Conservation (phyloP, 495 filamentous ascomycete genomes). For the Articulospora tetracladia region DNA sequence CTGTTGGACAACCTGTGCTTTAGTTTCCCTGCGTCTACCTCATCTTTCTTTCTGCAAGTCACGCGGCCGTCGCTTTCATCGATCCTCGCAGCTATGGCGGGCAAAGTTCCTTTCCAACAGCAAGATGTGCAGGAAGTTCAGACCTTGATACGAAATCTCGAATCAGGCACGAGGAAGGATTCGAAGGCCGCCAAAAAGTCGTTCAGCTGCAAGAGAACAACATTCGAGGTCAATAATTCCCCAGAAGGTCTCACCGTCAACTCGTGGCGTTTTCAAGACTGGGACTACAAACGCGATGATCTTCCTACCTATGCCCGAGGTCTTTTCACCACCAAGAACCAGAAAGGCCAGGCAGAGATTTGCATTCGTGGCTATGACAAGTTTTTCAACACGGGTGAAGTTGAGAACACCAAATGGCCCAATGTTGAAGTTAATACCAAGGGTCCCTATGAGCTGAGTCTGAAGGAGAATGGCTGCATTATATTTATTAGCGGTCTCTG, state of each 20-base stretch:
- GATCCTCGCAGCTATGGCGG: conserved; percentile 15
- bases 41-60: not conserved
- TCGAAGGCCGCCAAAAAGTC: conserved; percentile 32
- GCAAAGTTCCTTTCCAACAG: conserved; percentile 43
- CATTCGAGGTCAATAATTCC: conserved; percentile 59
- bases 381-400: conserved; percentile 92
- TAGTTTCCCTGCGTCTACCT: not conserved
- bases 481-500: conserved; percentile 93
- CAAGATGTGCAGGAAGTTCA: conserved; percentile 64
- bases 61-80: not conserved
- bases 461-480: conserved; percentile 99
- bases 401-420: conserved; percentile 71
- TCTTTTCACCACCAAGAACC: conserved; percentile 73
- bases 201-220: conserved; percentile 71
- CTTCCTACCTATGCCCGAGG: conserved; percentile 91
- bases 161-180: conserved; percentile 45
- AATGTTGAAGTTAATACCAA: conserved; percentile 73
- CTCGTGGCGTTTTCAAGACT: conserved; percentile 91
- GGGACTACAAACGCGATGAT: conserved; percentile 83
- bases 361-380: conserved; percentile 91
- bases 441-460: conserved; percentile 89
- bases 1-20: not conserved
- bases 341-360: conserved; percentile 67
- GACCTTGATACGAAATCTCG: conserved; percentile 53
- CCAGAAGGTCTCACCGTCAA: conserved; percentile 60